Base-by-base conservation (phyloP, 2,329 filamentous ascomycete species). In the Fusarium torulosum region DNA sequence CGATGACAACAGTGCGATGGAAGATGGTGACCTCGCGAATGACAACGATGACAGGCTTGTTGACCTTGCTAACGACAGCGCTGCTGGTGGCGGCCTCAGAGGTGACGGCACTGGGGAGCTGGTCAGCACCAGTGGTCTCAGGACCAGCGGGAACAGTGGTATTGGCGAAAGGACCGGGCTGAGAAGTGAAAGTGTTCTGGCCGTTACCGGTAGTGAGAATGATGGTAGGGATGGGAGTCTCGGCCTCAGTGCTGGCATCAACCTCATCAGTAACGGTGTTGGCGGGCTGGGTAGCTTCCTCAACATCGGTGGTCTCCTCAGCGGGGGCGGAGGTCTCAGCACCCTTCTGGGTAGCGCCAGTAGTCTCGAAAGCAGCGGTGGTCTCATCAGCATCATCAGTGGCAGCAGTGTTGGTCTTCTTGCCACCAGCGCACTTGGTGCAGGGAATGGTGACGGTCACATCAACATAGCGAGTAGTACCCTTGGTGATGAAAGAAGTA, bases 1-100 rank as follows among this genome's bases (percentile, higher is more conserved):
- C 72, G 35, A 74, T 66, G 21, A 70, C 67, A 17, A 70, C 31
- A 10, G 58, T 67, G 46, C 61, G 61, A 59, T 69, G 63, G 67
- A 72, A 72, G 56, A 72, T 57, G 46, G 70, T 72, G 31, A 69
- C 60, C 25, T 72, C 61, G 4, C 62, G 65, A 41, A 72, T 70
- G 42, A 72, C 65, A 41, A 72, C 53, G 9, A 72, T 67, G 37
- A 63, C 59, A 13, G 70, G 70, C 54, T 63, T 61, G 46, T 57
- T 51, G 10, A 67, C 58, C 45, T 72, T 53, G 54, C 56, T 62
- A 33, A 70, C 56, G 29, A 53, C 55, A 27, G 69, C 55, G 54
- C 64, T 68, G 49, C 58, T 53, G n/a, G 59, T 62, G 11, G 59
- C 62, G 41, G 62, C 58, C 27, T 67, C 59, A 5, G 66, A 55